Conservation (phyloP, 2,329 filamentous ascomycete genomes). For the Neophaeococcomyces mojaviensis region DNA sequence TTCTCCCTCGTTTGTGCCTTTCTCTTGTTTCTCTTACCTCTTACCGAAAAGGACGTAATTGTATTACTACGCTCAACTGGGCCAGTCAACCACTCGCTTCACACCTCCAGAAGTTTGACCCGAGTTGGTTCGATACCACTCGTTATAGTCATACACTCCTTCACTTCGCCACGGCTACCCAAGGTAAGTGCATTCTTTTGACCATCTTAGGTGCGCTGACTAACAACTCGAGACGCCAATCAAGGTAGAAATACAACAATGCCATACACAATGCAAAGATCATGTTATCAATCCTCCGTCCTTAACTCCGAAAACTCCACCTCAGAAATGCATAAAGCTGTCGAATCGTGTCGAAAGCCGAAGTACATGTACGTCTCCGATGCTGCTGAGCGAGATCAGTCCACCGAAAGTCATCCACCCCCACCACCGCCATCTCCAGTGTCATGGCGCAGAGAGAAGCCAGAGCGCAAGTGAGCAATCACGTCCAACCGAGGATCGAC, state of each 20-base stretch:
- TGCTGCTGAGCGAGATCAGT: not conserved
- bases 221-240: not conserved
- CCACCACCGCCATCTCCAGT: slow-evolving; percentile 9
- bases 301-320: slow-evolving; percentile 5
- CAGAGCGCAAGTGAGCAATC: slow-evolving; percentile 3
- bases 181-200: not conserved
- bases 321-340: slow-evolving; percentile 9
- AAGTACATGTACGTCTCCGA: slow-evolving; percentile 4
- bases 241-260: not conserved
- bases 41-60: not conserved
- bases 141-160: not conserved
- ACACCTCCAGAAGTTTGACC: not conserved
- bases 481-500: not conserved
- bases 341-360: slow-evolving; percentile 1
- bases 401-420: slow-evolving; percentile 5
- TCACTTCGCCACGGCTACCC: not conserved
- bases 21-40: not conserved
- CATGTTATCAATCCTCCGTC: slow-evolving; percentile 6
- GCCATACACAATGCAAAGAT: slow-evolving; percentile 8
- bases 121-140: not conserved
- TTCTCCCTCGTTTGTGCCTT: not conserved
- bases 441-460: slow-evolving; percentile 7
- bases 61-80: not conserved
- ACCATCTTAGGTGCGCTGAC: no score
- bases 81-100: not conserved